phyloP scores from a whole-genome alignment of 208 protist genomes.

The Herpetomonas tarakana region DNA sequence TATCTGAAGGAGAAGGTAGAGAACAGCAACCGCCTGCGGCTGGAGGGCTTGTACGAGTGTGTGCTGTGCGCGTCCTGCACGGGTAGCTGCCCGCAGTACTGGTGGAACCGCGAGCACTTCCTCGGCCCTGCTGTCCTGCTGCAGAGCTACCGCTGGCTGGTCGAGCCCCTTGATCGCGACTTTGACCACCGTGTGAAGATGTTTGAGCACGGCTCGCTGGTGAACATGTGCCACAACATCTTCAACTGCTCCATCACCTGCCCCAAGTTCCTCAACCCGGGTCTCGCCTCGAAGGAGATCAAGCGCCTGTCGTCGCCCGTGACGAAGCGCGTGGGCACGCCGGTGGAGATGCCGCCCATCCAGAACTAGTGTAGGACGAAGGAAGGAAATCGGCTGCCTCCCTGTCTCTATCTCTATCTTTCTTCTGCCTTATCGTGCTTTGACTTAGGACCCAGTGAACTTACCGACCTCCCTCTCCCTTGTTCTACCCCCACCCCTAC shows the following conservation, averaged over 20 bases:
- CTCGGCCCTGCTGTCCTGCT: conserved; percentile 87
- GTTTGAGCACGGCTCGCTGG: conserved; percentile 79
- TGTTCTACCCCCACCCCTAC: too few species aligned
- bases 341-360: conserved; percentile 29
- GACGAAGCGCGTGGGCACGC: conserved; percentile 42
- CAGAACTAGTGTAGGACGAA: conserved; percentile 14
- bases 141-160: conserved; percentile 87
- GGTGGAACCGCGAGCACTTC: conserved; percentile 92
- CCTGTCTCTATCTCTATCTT: neutral
- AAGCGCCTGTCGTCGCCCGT: conserved; percentile 75
- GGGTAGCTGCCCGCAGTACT: conserved; percentile 86
- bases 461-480: too few species aligned
- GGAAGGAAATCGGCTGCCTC: neutral
- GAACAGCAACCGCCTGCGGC: conserved; percentile 64
- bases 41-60: conserved; percentile 90
- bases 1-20: conserved; percentile 91
- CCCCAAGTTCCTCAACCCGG: conserved; percentile 91
- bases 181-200: conserved; percentile 81
- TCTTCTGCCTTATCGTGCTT: too few species aligned
- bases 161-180: conserved; percentile 87
- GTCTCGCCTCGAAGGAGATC: conserved; percentile 83
- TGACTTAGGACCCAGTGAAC: too few species aligned
- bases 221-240: conserved; percentile 93
- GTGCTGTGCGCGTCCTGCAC: conserved; percentile 89
- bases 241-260: conserved; percentile 91